Percentiles rank a stretch among this genome's conserved stretches.
These are phyloP conservation scores for Pseudocercospora pini-densiflorae DNA, from an alignment of 2,329 filamentous ascomycete species.

Conservation along the genomic window DNA sequence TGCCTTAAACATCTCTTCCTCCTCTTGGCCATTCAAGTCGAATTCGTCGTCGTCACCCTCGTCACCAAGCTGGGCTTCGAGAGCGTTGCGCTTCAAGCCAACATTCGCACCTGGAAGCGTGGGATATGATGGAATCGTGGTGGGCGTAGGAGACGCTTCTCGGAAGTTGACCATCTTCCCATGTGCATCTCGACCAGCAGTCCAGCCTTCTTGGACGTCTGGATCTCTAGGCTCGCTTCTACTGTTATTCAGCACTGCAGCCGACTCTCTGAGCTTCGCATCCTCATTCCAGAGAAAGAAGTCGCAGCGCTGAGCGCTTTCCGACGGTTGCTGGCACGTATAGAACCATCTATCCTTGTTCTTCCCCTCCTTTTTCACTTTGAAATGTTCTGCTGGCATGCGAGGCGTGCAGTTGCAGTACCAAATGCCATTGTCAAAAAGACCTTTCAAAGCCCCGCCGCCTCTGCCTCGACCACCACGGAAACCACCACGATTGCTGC, in stretches of 20 bases:
- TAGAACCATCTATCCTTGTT: slow-evolving; percentile 61
- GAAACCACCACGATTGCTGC: slow-evolving; percentile 18
- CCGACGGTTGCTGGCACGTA: slow-evolving; percentile 55
- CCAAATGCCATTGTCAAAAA: slow-evolving; percentile 48
- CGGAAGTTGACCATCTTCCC: slow-evolving; percentile 10
- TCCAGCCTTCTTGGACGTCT: slow-evolving; percentile 35
- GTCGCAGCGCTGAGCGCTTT: slow-evolving; percentile 49
- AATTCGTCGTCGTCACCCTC: slow-evolving; percentile 40
- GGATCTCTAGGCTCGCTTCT: slow-evolving; percentile 46
- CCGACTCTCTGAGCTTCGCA: slow-evolving; percentile 54
- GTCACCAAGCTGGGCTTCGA: slow-evolving; percentile 26
- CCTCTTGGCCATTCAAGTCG: slow-evolving; percentile 39
- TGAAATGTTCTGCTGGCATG: slow-evolving; percentile 58
- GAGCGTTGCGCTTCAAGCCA: slow-evolving; percentile 40
- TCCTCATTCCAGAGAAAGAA: slow-evolving; percentile 65
- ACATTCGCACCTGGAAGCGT: slow-evolving; percentile 24
- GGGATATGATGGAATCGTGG: slow-evolving; percentile 7
- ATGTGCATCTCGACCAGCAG: slow-evolving; percentile 28
- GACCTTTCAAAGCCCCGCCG: slow-evolving; percentile 27
- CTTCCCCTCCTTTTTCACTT: slow-evolving; percentile 60
- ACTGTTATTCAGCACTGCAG: slow-evolving; percentile 53
- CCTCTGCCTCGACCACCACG: slow-evolving; percentile 13
- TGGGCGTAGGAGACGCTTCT: slow-evolving; percentile 22
- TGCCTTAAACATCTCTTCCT: slow-evolving; percentile 39
- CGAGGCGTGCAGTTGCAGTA: slow-evolving; percentile 61